A percentile compares a stretch with the other conserved stretches of the same genome.
These are phyloP conservation scores for Phytopythium helicoides DNA, from an alignment of 352 stramenopile species.

Conservation along the genomic window DNA sequence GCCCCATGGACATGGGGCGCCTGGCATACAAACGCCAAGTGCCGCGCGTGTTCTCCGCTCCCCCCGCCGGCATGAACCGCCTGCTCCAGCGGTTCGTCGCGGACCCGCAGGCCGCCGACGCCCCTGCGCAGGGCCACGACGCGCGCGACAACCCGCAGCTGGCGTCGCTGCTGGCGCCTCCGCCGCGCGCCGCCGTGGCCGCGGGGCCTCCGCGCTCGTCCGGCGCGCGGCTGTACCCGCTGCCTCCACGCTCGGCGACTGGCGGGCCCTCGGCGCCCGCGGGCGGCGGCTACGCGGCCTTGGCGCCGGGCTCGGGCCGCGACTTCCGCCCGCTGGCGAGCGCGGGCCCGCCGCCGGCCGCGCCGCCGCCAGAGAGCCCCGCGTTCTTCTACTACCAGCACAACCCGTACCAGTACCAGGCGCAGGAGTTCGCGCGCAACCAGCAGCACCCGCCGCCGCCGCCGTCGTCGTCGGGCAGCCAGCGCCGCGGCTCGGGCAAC, in stretches of 20 bases:
- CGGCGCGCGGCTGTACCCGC: constrained; percentile 8
- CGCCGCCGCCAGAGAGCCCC: constrained; percentile 15
- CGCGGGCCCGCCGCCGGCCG: too few relatives aligned
- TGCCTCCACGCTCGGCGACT: background rate
- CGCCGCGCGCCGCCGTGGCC: constrained; percentile 2
- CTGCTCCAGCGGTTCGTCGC: constrained; percentile 63
- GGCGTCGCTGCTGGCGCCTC: constrained; percentile 5
- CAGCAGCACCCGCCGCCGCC: constrained; percentile 2
- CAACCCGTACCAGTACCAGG: constrained; percentile 8
- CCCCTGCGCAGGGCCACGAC: background rate
- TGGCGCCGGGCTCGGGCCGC: constrained; percentile 10
- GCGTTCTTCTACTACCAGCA: constrained; percentile 35
- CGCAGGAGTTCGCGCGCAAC: constrained; percentile 9
- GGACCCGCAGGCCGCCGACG: constrained; percentile 3
- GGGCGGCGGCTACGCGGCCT: too few relatives aligned
- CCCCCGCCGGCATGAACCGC: constrained; percentile 37
- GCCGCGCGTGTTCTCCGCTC: background rate
- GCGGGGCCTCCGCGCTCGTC: constrained; percentile 3
- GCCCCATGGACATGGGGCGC: too few relatives aligned
- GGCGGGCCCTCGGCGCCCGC: background rate
- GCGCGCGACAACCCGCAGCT: constrained; percentile 9
- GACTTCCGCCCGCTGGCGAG: constrained; percentile 8
- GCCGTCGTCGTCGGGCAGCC: constrained; percentile 11
- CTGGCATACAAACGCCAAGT: background rate
- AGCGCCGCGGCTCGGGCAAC: constrained; percentile 1